phyloP scores from a whole-genome alignment of 2,329 filamentous ascomycete genomes.

The Seiridium cupressi region DNA sequence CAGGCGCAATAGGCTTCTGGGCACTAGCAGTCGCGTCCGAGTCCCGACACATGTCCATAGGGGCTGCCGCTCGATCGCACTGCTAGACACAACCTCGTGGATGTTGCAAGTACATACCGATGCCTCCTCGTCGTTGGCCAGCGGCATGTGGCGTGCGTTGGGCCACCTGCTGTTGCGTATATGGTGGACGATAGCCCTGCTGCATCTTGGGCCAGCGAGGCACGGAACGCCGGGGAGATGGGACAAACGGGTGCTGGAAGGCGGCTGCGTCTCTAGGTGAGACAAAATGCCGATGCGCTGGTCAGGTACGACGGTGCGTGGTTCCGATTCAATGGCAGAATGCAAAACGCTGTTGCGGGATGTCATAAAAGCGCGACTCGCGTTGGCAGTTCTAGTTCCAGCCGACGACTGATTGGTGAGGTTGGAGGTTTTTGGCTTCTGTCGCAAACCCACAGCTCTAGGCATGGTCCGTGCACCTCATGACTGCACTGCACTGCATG shows the following conservation, averaged over 20 bases:
- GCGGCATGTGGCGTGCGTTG: conserved; percentile 47
- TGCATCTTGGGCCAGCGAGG: conserved; percentile 41
- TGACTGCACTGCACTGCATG: too few relatives aligned
- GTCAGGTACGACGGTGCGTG: conserved; percentile 4
- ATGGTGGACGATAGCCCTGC: conserved; percentile 44
- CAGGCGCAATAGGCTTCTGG: background rate
- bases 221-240: background rate
- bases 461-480: background rate
- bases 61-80: background rate
- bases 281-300: conserved; percentile 11
- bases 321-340: background rate
- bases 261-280: conserved; percentile 9
- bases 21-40: conserved; percentile 1
- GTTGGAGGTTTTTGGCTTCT: background rate
- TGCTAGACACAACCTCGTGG: background rate
- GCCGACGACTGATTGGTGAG: conserved; percentile 1
- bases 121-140: conserved; percentile 50
- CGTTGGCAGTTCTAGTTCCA: background rate
- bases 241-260: background rate
- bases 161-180: conserved; percentile 38
- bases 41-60: background rate
- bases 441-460: background rate
- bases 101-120: conserved; percentile 39
- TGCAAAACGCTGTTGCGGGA: background rate
- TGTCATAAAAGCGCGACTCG: conserved; percentile 1